Evolutionary conservation across 2,329 filamentous ascomycete species (phyloP), one percentile per base, ranked within the genome.

Genomic region (Monascus ruber): DNA sequence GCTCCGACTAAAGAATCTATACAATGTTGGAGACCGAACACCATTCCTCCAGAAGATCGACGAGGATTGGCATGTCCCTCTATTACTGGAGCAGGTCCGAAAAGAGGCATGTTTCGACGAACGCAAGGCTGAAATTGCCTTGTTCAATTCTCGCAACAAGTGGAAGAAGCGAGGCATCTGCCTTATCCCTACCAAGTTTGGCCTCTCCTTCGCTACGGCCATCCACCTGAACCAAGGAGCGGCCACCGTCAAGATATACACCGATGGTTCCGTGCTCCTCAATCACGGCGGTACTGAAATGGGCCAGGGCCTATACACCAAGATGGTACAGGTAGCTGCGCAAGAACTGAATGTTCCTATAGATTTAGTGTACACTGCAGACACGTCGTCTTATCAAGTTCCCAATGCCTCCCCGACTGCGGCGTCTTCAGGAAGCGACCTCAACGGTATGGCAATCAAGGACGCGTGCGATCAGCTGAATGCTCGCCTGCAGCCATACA

Each of bases 281-380:
- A 45, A 46, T 17, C 51, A 54, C 31, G 51, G 51, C 1, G 51
- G 51, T 4, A 51, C 47, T 1, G 51, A 54, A 29, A 54, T 54
- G 51, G 51, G 51, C 0, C 51, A 54, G 35, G 51, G 51, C 1
- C 33, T 54, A 8, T 49, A 51, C 31, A 54, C 51, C 6, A 54
- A 54, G 34, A 52, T 54, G 49, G 42, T 34, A 27, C 49, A 52
- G 33, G 43, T 54, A 0, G 50, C 50, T 1, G 51, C 51, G 2
- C 42, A 53, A 36, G 50, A 47, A 9, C 37, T 54, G 10, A 36
- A 43, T 3, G 46, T 50, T 2, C 35, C 48, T 0, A 9, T 48
- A 1, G 50, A 52, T 6, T 40, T 36, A 6, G 38, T 53, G 3
- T 52, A 48, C 28, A 51, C 48, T 2, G 38, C 46, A 11, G 51